A percentile compares a stretch with the other conserved stretches of the same genome.
Conservation (phyloP, 2,329 filamentous ascomycete genomes). For the Fusarium denticulatum region DNA sequence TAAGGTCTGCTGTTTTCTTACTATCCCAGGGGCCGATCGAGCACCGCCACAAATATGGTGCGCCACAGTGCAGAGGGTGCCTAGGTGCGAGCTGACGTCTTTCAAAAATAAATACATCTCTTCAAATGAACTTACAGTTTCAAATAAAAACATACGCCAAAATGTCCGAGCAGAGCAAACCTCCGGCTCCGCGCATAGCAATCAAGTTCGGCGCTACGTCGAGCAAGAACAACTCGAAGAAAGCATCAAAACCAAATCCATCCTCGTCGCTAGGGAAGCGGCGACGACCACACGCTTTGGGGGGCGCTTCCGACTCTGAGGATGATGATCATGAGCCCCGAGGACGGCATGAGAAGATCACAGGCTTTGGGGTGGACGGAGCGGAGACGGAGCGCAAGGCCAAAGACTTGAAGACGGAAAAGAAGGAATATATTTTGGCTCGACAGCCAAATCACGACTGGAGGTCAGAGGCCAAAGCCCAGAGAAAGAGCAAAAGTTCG, state of each 20-base stretch:
- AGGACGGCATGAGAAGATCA: conserved; percentile 58
- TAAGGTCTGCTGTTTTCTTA: neutral
- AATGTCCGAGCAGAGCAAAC: conserved; percentile 44
- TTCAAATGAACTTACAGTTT: neutral
- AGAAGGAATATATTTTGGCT: conserved; percentile 64
- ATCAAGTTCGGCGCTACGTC: conserved; percentile 57
- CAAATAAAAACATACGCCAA: neutral
- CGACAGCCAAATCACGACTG: conserved; percentile 70
- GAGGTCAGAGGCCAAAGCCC: conserved; percentile 63
- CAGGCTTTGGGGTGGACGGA: conserved; percentile 59
- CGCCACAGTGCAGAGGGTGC: conserved; percentile 8
- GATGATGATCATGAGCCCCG: conserved; percentile 47
- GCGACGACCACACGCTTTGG: conserved; percentile 54
- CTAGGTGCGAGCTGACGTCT: conserved; percentile 27
- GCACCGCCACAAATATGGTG: neutral
- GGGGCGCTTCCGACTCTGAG: conserved; percentile 56
- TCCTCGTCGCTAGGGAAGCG: conserved; percentile 61
- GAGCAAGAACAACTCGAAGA: conserved; percentile 44
- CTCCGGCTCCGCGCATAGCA: conserved; percentile 54
- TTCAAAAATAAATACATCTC: conserved; percentile 2
- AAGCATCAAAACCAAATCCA: conserved; percentile 48
- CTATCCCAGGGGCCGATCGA: neutral
- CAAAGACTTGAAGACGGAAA: conserved; percentile 39
- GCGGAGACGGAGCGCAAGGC: conserved; percentile 53
- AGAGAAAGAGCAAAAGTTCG: conserved; percentile 61